Evolutionary conservation across 306 rosid species (phyloP).

Genomic region (Sindora glabra): DNA sequence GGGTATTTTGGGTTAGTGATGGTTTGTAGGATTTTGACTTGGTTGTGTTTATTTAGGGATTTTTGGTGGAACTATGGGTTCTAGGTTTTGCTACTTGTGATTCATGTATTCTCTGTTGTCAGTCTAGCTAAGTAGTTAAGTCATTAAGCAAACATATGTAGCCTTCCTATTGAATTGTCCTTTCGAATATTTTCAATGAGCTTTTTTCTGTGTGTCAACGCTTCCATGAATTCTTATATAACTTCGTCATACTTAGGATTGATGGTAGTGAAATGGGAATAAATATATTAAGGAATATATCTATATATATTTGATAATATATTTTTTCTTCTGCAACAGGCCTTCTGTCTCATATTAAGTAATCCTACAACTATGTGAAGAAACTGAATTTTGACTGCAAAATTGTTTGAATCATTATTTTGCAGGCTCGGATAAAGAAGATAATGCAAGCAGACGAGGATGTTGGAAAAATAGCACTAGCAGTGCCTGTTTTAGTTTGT

Average conservation of each 20-base stretch:
- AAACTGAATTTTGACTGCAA: not conserved
- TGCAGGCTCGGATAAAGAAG: constrained; percentile 89
- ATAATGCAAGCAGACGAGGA: constrained; percentile 99
- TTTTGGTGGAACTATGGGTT: not conserved
- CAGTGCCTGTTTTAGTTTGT: constrained; percentile 98
- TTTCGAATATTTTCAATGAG: not conserved
- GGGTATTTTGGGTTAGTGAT: not conserved
- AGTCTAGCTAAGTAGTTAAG: not conserved
- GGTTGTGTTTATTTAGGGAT: not conserved
- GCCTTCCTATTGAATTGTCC: not conserved
- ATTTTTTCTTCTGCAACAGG: not conserved
- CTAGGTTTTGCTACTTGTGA: not conserved
- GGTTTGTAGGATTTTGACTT: not conserved
- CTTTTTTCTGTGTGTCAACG: not conserved
- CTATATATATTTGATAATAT: not conserved
- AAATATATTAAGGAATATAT: no score
- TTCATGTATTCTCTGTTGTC: not conserved
- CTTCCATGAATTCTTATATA: not conserved
- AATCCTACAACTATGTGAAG: not conserved
- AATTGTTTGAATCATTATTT: constrained; percentile 1
- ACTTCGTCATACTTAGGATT: not conserved
- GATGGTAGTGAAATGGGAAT: no score
- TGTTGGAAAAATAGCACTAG: constrained; percentile 89
- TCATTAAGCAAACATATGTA: not conserved
- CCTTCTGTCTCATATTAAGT: not conserved